These are phyloP conservation scores for Thuja plicata DNA, from an alignment of 83 land plant species.

Conservation along the genomic window DNA sequence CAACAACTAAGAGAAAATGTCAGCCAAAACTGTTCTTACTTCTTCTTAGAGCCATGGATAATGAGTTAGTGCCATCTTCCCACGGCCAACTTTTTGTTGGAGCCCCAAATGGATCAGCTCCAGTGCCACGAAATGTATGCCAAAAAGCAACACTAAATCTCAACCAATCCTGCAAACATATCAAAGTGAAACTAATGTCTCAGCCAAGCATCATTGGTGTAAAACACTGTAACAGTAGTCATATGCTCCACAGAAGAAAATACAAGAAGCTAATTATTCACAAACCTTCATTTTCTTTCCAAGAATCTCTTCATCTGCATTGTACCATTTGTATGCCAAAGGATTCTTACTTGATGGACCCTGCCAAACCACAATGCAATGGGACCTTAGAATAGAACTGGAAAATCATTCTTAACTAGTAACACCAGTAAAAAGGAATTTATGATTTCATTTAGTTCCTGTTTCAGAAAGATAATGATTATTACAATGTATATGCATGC, in stretches of 20 bases:
- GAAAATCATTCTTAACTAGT: neutral
- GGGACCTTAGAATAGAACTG: neutral
- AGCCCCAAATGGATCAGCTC: conserved; percentile 95
- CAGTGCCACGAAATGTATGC: conserved; percentile 99
- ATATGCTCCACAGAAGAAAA: neutral
- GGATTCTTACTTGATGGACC: conserved; percentile 89
- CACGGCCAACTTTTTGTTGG: conserved; percentile 95
- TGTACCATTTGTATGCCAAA: conserved; percentile 86
- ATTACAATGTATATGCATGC: neutral
- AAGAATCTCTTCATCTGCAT: conserved; percentile 93
- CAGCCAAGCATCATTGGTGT: neutral
- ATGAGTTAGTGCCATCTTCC: conserved; percentile 96
- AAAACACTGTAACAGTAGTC: neutral
- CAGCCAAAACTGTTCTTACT: conserved; percentile 44
- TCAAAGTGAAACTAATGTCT: neutral
- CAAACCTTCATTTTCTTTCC: conserved; percentile 97
- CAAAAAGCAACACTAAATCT: conserved; percentile 99
- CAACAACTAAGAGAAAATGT: neutral
- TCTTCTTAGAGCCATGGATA: conserved; percentile 83
- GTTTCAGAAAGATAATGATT: neutral
- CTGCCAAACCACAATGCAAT: conserved; percentile 34
- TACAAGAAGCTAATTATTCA: neutral
- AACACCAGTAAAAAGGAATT: neutral
- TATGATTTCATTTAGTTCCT: neutral
- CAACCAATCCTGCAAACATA: conserved; percentile 80